These are phyloP conservation scores for Arabidopsis lyrata DNA, from an alignment of 441 rosid genomes.

Conservation along the genomic window DNA sequence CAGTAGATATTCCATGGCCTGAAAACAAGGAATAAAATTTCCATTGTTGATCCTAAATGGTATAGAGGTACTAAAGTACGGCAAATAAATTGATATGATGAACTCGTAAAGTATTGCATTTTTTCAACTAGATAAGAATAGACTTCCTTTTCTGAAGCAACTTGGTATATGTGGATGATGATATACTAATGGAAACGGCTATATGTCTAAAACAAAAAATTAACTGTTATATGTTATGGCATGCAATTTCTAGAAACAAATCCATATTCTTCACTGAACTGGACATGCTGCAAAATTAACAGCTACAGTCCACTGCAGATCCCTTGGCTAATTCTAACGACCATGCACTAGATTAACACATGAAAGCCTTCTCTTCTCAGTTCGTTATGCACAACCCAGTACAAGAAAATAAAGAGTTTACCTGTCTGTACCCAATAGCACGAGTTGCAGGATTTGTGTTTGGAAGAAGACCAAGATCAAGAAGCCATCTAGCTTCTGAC, in stretches of 20 bases:
- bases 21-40: constrained; percentile 41
- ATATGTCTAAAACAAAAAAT: background rate
- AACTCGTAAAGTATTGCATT: background rate
- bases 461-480: constrained; percentile 81
- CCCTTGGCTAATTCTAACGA: constrained; percentile 11
- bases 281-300: constrained; percentile 12
- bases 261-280: constrained; percentile 1
- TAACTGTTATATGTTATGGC: constrained; percentile 10
- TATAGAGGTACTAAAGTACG: background rate
- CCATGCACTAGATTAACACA: background rate
- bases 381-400: background rate
- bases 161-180: background rate
- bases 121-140: constrained; percentile 9
- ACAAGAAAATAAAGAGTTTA: constrained; percentile 34
- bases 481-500: constrained; percentile 87
- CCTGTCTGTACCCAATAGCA: constrained; percentile 96
- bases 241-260: constrained; percentile 2
- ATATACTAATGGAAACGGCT: background rate
- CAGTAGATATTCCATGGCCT: constrained; percentile 91
- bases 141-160: constrained; percentile 13
- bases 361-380: background rate
- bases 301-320: constrained; percentile 7
- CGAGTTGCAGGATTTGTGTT: constrained; percentile 85
- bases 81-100: background rate
- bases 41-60: background rate